Percentiles rank a stretch among this genome's conserved stretches.
These are phyloP conservation scores for Mitragyna speciosa DNA, from an alignment of 257 asterid genomes.

Conservation along the genomic window DNA sequence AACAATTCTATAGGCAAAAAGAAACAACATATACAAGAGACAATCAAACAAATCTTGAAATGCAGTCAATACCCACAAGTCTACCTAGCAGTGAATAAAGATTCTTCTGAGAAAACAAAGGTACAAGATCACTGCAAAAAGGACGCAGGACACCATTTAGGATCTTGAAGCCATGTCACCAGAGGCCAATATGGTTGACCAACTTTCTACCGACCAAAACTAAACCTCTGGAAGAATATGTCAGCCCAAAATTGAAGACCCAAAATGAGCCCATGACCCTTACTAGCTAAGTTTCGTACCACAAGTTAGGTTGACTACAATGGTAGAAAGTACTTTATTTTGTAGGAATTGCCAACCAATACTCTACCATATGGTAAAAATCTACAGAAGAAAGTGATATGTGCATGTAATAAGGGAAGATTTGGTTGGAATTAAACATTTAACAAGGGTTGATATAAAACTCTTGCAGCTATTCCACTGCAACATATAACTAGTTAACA, in stretches of 20 bases:
- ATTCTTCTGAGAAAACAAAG: neutral
- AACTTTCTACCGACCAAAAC: neutral
- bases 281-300: neutral
- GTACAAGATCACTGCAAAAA: neutral
- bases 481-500: neutral
- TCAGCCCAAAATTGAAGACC: neutral
- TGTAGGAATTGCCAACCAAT: neutral
- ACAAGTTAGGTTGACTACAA: neutral
- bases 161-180: neutral
- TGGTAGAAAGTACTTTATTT: neutral
- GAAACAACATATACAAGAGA: neutral
- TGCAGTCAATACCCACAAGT: neutral
- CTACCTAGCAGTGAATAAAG: neutral
- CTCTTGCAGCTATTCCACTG: neutral
- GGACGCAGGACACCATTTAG: neutral
- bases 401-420: neutral
- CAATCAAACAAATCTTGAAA: neutral
- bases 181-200: neutral
- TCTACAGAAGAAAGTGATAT: neutral
- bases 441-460: neutral
- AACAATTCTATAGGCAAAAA: neutral
- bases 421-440: neutral
- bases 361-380: neutral
- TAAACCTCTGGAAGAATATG: neutral
- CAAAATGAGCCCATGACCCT: neutral